Evolutionary conservation across 441 rosid species (phyloP).

Genomic region (Daphne laureola): DNA sequence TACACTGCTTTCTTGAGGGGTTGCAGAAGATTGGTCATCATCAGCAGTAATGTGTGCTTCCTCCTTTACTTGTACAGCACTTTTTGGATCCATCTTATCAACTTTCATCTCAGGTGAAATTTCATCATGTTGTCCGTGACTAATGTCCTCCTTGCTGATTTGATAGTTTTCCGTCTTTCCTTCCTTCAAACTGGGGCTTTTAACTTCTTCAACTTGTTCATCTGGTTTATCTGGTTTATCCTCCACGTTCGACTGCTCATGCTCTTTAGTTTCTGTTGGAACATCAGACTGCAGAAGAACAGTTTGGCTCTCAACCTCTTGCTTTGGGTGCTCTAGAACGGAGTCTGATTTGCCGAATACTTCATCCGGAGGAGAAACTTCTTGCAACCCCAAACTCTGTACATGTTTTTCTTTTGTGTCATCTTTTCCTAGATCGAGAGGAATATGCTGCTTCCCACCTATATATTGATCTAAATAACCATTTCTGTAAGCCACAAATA

Average conservation of each 20-base stretch:
- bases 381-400: constrained; percentile 21
- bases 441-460: constrained; percentile 24
- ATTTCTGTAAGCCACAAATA: constrained; percentile 41
- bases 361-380: constrained; percentile 22
- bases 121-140: constrained; percentile 21
- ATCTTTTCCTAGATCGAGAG: constrained; percentile 19
- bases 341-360: constrained; percentile 23
- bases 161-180: constrained; percentile 19
- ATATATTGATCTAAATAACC: constrained; percentile 57
- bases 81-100: constrained; percentile 26
- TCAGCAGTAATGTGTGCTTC: constrained; percentile 20
- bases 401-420: constrained; percentile 19
- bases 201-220: constrained; percentile 24
- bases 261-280: constrained; percentile 20
- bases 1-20: constrained; percentile 22
- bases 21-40: constrained; percentile 19
- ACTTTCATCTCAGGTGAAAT: constrained; percentile 21
- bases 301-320: constrained; percentile 25
- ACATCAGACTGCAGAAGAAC: constrained; percentile 33
- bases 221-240: constrained; percentile 35
- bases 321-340: constrained; percentile 21
- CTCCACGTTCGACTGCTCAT: constrained; percentile 19
- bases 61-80: constrained; percentile 26
- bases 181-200: constrained; percentile 27
- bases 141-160: constrained; percentile 21